These are phyloP conservation scores for Candida tropicalis DNA, from an alignment of 1,139 yeast species.

Conservation along the genomic window DNA sequence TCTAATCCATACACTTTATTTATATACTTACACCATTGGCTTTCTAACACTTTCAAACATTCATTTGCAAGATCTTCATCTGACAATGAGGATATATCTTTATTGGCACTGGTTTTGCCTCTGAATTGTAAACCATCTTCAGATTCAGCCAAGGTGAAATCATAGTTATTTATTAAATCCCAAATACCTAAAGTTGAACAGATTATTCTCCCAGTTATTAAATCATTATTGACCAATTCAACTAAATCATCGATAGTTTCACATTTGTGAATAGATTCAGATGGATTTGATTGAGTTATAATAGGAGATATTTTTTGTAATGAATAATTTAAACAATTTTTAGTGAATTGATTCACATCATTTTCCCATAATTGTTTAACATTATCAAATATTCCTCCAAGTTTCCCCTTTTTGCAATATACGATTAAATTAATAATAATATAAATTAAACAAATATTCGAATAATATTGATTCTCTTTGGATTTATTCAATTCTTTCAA, in stretches of 20 bases:
- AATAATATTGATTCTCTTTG: conserved; percentile 16
- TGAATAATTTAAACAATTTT: conserved; percentile 15
- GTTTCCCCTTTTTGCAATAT: conserved; percentile 1
- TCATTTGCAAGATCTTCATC: conserved; percentile 11
- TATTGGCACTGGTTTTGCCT: background rate
- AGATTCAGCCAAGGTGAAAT: conserved; percentile 17
- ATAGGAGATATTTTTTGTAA: conserved; percentile 23
- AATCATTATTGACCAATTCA: conserved; percentile 21
- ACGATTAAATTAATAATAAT: conserved; percentile 21
- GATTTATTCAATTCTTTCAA: conserved; percentile 7
- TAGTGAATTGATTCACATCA: conserved; percentile 9
- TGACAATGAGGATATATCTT: conserved; percentile 6
- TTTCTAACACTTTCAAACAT: conserved; percentile 11
- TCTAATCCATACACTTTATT: conserved; percentile 31
- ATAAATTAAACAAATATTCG: conserved; percentile 24
- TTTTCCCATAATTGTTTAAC: conserved; percentile 12
- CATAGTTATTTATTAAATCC: conserved; percentile 30
- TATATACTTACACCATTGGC: conserved; percentile 23
- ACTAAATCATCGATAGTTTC: conserved; percentile 17
- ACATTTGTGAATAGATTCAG: too few species aligned
- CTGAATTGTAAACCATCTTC: conserved; percentile 4
- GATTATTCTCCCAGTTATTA: conserved; percentile 30
- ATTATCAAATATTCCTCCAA: conserved; percentile 11
- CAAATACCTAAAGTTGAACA: conserved; percentile 37
- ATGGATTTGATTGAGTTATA: conserved; percentile 7